Evolutionary conservation across 2,329 filamentous ascomycete species (phyloP).

Genomic region (Pseudogymnoascus sp.): DNA sequence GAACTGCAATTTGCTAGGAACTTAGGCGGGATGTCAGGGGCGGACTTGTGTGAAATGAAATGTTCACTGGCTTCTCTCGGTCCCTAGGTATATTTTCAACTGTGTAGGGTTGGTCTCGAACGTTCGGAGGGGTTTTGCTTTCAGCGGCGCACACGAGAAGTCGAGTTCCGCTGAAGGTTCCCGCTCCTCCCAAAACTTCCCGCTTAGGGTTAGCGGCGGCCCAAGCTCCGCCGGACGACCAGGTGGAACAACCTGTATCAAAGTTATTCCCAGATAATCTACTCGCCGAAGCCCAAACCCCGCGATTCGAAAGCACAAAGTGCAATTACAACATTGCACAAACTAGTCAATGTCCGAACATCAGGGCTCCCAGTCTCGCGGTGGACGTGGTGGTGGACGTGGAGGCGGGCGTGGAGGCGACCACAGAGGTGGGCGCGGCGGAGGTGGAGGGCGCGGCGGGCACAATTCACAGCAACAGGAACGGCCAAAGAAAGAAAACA

Average conservation of each 20-base stretch:
- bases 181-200: constrained; percentile 8
- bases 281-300: constrained; percentile 2
- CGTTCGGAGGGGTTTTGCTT: not conserved
- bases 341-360: constrained; percentile 6
- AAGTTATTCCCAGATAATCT: constrained; percentile 1
- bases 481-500: constrained; percentile 96
- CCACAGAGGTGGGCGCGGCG: constrained; percentile 36
- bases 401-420: constrained; percentile 24
- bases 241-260: constrained; percentile 3
- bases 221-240: constrained; percentile 5
- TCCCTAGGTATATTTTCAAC: not conserved
- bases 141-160: not conserved
- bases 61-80: not conserved
- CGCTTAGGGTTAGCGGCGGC: constrained; percentile 6
- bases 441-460: constrained; percentile 40
- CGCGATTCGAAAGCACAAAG: constrained; percentile 7
- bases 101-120: not conserved
- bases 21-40: not conserved
- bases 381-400: constrained; percentile 30
- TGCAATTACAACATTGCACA: constrained; percentile 8
- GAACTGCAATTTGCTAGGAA: not conserved
- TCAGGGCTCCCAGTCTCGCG: constrained; percentile 22
- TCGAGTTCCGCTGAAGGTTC: constrained; percentile 2
- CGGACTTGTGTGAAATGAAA: constrained; percentile 2
- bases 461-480: constrained; percentile 45